Evolutionary conservation across 495 filamentous ascomycete species (phyloP).

Genomic region (Filosporella fistucella): DNA sequence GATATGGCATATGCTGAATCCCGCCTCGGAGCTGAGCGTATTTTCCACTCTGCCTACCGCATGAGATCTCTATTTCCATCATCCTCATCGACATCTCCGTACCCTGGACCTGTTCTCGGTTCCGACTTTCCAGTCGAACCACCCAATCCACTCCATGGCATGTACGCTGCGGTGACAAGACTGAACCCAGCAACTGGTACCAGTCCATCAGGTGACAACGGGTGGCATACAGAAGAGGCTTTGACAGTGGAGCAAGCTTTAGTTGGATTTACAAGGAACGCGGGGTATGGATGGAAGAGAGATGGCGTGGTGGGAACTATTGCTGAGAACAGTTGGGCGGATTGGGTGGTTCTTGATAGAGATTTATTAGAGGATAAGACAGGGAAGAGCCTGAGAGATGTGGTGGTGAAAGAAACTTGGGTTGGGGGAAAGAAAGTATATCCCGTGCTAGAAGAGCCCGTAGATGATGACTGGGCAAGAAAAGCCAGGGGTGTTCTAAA

Average conservation of each 20-base stretch:
- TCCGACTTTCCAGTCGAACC: conserved; percentile 66
- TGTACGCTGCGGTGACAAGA: conserved; percentile 57
- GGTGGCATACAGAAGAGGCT: conserved; percentile 50
- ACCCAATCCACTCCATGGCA: conserved; percentile 52
- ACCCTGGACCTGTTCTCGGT: conserved; percentile 43
- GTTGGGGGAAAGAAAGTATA: conserved; percentile 46
- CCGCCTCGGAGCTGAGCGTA: conserved; percentile 47
- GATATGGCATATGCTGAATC: conserved; percentile 55
- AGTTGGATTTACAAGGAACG: conserved; percentile 48
- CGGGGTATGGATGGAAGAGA: conserved; percentile 39
- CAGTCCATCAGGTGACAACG: conserved; percentile 37
- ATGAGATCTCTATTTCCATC: conserved; percentile 46
- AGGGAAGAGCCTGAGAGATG: conserved; percentile 33
- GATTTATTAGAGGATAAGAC: conserved; percentile 31
- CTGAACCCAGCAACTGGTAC: conserved; percentile 44
- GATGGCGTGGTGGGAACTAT: conserved; percentile 50
- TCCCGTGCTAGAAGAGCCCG: too few relatives aligned
- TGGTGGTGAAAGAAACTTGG: conserved; percentile 60
- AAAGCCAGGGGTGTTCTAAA: too few relatives aligned
- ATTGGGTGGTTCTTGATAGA: conserved; percentile 58
- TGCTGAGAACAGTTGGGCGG: conserved; percentile 46
- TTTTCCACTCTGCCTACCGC: conserved; percentile 46
- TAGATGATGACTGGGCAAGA: too few relatives aligned
- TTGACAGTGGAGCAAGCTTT: conserved; percentile 49
- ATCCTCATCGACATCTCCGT: not conserved